Evolutionary conservation across 768 basidiomycete genomes (phyloP).

Genomic region (Lactarius deliciosus): DNA sequence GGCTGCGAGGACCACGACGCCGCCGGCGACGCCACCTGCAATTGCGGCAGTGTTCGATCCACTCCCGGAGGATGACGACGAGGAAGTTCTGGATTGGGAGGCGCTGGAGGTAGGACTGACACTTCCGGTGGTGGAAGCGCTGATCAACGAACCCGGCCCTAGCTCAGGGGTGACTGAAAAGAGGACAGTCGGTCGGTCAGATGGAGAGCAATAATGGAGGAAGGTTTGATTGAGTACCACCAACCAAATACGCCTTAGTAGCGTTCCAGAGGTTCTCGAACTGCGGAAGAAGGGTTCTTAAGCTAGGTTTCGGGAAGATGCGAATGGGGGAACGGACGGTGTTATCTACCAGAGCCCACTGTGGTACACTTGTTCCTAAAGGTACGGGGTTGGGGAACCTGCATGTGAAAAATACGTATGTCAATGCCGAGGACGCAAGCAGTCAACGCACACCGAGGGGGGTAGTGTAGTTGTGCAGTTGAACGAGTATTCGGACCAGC

Average conservation of each 20-base stretch:
- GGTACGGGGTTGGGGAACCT: conserved; percentile 18
- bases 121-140: neutral
- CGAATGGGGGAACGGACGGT: conserved; percentile 1
- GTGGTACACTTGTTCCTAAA: neutral
- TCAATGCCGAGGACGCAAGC: neutral
- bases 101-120: neutral
- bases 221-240: neutral
- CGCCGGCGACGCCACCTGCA: conserved; percentile 6
- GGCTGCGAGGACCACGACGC: neutral
- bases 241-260: neutral
- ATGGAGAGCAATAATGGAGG: neutral
- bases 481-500: conserved; percentile 1
- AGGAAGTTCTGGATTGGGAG: neutral
- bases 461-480: conserved; percentile 6
- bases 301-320: neutral
- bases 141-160: neutral
- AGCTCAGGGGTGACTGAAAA: conserved; percentile 2
- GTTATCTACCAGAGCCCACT: conserved; percentile 7
- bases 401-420: neutral
- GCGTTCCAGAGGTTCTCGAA: neutral
- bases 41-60: neutral
- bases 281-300: neutral
- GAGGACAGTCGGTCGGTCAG: neutral
- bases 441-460: conserved; percentile 11
- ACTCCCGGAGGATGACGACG: neutral